These are phyloP conservation scores for Linnemannia zychae DNA, from an alignment of 192 early-diverging fungal species.

Conservation along the genomic window DNA sequence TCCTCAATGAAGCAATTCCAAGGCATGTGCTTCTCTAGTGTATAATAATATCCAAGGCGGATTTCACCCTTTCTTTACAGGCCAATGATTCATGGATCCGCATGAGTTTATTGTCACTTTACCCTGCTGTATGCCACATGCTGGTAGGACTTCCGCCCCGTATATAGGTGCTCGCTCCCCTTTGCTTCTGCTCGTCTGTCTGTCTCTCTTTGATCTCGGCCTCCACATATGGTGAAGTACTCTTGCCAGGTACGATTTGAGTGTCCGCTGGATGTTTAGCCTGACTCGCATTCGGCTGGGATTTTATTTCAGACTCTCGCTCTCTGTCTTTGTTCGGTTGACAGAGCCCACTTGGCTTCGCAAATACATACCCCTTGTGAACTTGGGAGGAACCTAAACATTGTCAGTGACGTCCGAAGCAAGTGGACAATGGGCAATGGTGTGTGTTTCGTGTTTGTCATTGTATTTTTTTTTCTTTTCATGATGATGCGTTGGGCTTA, in stretches of 20 bases:
- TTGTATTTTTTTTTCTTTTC: background rate
- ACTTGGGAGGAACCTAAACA: background rate
- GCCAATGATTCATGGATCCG: background rate
- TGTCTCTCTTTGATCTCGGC: background rate
- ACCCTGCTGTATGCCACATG: conserved; percentile 4
- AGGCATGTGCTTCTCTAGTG: background rate
- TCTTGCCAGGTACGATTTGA: background rate
- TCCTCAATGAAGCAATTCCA: background rate
- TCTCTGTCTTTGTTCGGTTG: background rate
- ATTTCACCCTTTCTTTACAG: background rate
- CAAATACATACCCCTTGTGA: background rate
- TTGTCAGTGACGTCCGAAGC: background rate
- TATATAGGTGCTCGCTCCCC: background rate
- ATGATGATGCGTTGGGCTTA: background rate
- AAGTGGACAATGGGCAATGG: background rate
- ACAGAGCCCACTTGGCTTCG: conserved; percentile 3
- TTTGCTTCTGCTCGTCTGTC: background rate
- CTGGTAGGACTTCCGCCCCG: background rate
- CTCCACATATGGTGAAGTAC: background rate
- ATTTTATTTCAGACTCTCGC: background rate
- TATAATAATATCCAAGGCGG: background rate
- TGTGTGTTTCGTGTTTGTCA: background rate
- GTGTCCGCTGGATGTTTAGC: conserved; percentile 6
- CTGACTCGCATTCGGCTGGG: conserved; percentile 4
- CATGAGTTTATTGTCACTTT: background rate